Evolutionary conservation across 148 eudicot species (phyloP), one percentile per base, ranked within the genome.

Genomic region (Suaeda aralocaspica): DNA sequence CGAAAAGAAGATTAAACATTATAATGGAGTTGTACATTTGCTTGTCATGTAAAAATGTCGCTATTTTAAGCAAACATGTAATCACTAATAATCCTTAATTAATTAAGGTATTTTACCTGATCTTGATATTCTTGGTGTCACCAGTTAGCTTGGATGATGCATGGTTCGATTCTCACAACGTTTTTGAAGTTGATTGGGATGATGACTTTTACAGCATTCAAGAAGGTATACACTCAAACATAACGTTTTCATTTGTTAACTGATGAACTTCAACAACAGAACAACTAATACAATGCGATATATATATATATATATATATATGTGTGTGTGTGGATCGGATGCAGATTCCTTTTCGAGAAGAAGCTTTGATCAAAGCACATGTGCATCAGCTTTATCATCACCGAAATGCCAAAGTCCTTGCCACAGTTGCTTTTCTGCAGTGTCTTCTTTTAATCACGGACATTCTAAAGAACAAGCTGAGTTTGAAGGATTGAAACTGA

Each of bases 161-260:
- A 55, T 83, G 90, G 89, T 86, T 78, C 45, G 92, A 91, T 64
- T 71, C 92, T 8, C 77, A 75, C 36, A 26, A 76, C 14, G 81
- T 73, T n/a, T 76, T 83, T 12, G 90, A 84, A 42, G 71, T 84
- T 51, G 97, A 83, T 21, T 69, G 87, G 78, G 90, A 92, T 13
- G 92, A 89, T 15, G 97, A 92, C 69, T 89, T 84, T 77, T 87
- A 85, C 66, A 88, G 92, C 78, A 83, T 84, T 76, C 89, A 80
- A 46, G 89, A 89, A 80, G 97, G 90, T 85, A 79, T 3, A 19
- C 10, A 28, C 5, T 6, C n/a, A 14, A 4, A 30, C 18, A 28
- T 57, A 25, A 56, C 41, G 45, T 25, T 30, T 24, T n/a, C 5
- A 41, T 46, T 22, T 11, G n/a, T 36, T 3, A 36, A 36, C 41